A percentile compares a stretch with the other conserved stretches of the same genome.
phyloP scores from a whole-genome alignment of 257 asterid genomes.

The Salvia rosmarinus region DNA sequence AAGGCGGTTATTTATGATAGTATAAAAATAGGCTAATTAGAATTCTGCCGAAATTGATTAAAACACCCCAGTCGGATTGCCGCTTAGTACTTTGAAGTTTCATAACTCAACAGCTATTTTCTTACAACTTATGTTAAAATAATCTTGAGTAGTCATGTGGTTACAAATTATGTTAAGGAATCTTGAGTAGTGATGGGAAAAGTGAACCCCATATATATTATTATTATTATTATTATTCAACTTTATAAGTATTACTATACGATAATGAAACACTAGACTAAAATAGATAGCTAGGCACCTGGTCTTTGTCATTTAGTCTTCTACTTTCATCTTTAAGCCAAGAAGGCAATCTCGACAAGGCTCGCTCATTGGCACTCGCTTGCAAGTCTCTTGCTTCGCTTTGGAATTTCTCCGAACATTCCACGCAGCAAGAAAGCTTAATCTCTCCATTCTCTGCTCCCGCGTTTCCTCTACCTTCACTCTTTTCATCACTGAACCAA shows the following conservation, averaged over 20 bases:
- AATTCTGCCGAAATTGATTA: too few species aligned
- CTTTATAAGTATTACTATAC: not conserved
- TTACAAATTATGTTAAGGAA: too few species aligned
- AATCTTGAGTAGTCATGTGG: too few species aligned
- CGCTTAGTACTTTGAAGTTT: too few species aligned
- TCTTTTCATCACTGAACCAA: conserved; percentile 38
- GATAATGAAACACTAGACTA: not conserved
- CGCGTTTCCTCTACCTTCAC: conserved; percentile 30
- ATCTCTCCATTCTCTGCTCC: conserved; percentile 36
- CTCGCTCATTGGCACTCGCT: conserved; percentile 31
- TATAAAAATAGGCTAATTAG: too few species aligned
- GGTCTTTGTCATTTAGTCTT: conserved; percentile 47
- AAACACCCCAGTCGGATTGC: too few species aligned
- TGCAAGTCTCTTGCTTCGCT: conserved; percentile 43
- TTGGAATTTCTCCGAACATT: conserved; percentile 53
- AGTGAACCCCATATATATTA: too few species aligned
- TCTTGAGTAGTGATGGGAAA: too few species aligned
- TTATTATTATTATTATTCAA: too few species aligned
- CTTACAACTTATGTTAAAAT: too few species aligned
- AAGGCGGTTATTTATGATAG: too few species aligned
- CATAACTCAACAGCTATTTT: too few species aligned
- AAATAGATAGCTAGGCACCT: conserved; percentile 50
- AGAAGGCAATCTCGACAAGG: conserved; percentile 61
- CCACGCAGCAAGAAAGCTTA: conserved; percentile 48
- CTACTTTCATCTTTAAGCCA: conserved; percentile 73